Evolutionary conservation across 73 alveolate species (phyloP).

Genomic region (Tetrahymena malaccensis): DNA sequence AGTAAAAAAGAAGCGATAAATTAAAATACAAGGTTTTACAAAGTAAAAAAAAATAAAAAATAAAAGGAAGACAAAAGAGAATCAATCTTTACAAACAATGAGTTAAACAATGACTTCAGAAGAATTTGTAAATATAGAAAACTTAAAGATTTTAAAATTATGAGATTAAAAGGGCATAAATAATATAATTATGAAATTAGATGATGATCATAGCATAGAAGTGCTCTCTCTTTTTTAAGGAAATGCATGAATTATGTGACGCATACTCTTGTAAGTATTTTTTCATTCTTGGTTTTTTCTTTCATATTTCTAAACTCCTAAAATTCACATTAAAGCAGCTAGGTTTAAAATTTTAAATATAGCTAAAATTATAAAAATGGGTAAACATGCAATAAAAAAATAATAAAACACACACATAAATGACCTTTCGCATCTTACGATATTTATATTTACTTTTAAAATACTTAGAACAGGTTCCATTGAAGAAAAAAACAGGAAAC

Average conservation of each 20-base stretch:
- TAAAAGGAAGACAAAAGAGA: background rate
- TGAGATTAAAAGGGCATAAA: background rate
- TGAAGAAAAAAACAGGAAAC: background rate
- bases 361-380: background rate
- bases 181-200: background rate
- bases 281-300: background rate
- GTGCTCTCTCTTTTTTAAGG: background rate
- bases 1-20: background rate
- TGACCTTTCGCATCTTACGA: background rate
- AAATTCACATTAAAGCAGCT: background rate
- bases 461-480: background rate
- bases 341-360: background rate
- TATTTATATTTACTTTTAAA: background rate
- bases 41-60: background rate
- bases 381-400: background rate
- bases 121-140: background rate
- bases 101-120: background rate
- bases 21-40: background rate
- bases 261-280: background rate
- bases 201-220: background rate
- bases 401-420: background rate
- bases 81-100: background rate
- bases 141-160: background rate
- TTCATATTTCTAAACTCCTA: background rate
- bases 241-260: background rate